Evolutionary conservation across 2,329 filamentous ascomycete genomes (phyloP).

Genomic region (Colletotrichum tofieldiae): DNA sequence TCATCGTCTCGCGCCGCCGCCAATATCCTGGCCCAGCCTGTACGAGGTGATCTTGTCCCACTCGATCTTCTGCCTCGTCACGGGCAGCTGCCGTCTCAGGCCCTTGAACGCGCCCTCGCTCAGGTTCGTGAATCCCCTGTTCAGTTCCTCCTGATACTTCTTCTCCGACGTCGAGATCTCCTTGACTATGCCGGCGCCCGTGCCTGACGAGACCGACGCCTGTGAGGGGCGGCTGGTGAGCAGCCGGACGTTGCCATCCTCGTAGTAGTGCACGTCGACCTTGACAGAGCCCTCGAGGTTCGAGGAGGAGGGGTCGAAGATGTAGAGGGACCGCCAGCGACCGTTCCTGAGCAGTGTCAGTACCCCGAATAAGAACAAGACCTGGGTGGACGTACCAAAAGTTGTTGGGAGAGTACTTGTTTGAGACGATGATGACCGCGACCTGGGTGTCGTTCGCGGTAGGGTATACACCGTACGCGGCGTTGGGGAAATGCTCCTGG

Average conservation of each 20-base stretch:
- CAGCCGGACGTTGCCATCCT: conserved; percentile 96
- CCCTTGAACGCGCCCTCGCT: conserved; percentile 97
- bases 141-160: conserved; percentile 96
- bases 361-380: neutral
- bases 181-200: conserved; percentile 79
- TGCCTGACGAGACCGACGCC: conserved; percentile 72
- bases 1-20: conserved; percentile 72
- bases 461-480: conserved; percentile 87
- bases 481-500: conserved; percentile 89
- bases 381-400: conserved; percentile 78
- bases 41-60: conserved; percentile 99
- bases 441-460: conserved; percentile 82
- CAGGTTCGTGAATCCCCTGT: conserved; percentile 88
- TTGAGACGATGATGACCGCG: conserved; percentile 88
- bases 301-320: conserved; percentile 79
- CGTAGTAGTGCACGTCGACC: conserved; percentile 99
- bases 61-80: conserved; percentile 98
- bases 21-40: conserved; percentile 85
- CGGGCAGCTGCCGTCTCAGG: conserved; percentile 90
- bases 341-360: conserved; percentile 79
- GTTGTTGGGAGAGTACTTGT: conserved; percentile 98
- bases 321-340: conserved; percentile 93
- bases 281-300: conserved; percentile 85
- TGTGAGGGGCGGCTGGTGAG: conserved; percentile 86
- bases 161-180: conserved; percentile 87